A percentile compares a stretch with the other conserved stretches of the same genome.
phyloP scores from a whole-genome alignment of 208 protist species.

The Trichomonas tenax region DNA sequence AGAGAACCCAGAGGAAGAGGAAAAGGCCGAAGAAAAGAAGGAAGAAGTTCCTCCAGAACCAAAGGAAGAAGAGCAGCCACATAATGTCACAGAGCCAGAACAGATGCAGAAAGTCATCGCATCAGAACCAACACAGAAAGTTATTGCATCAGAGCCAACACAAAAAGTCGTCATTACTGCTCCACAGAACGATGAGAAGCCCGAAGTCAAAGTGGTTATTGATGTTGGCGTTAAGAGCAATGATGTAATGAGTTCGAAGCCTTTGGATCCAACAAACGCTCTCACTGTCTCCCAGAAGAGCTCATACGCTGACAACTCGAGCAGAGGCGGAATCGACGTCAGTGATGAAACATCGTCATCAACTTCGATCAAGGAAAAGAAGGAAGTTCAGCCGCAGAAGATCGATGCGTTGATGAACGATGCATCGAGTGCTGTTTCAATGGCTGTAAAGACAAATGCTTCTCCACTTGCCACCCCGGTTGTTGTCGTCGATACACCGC shows the following conservation, averaged over 20 bases:
- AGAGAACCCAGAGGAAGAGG: not conserved
- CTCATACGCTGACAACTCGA: not conserved
- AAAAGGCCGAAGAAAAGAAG: not conserved
- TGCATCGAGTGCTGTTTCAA: too few relatives aligned
- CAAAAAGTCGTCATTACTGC: not conserved
- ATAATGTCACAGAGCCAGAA: not conserved
- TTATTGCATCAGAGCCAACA: not conserved
- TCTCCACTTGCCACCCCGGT: too few relatives aligned
- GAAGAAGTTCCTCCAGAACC: too few relatives aligned
- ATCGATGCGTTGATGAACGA: too few relatives aligned
- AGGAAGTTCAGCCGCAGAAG: not conserved
- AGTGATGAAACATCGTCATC: not conserved
- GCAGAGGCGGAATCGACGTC: not conserved
- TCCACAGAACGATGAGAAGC: not conserved
- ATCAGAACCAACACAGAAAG: not conserved
- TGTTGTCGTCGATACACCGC: too few relatives aligned
- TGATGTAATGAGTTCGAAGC: not conserved
- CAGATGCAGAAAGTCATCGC: not conserved
- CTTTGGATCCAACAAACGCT: not conserved
- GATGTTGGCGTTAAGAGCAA: not conserved
- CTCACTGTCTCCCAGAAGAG: not conserved
- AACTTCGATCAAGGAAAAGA: not conserved
- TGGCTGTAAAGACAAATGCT: too few relatives aligned
- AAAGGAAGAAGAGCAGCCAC: too few relatives aligned
- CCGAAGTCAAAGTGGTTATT: not conserved